A percentile compares a stretch with the other conserved stretches of the same genome.
Conservation (phyloP, 306 rosid genomes). For the Ormosia emarginata region DNA sequence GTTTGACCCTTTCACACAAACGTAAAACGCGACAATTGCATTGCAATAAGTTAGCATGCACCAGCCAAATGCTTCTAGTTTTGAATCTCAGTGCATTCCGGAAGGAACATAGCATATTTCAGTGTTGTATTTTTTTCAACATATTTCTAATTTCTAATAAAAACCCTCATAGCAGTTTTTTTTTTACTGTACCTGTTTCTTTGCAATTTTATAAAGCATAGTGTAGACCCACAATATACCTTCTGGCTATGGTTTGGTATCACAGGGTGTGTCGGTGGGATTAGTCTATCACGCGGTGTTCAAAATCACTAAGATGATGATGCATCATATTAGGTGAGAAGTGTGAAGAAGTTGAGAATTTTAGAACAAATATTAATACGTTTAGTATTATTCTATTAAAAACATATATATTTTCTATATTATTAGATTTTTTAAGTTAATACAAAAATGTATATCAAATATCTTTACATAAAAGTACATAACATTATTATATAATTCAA, state of each 20-base stretch:
- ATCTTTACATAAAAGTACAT: background rate
- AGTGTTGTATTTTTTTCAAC: background rate
- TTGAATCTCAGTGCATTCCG: background rate
- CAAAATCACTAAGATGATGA: background rate
- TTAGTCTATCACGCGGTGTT: constrained; percentile 24
- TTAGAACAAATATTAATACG: background rate
- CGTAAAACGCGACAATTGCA: constrained; percentile 13
- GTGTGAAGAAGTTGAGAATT: background rate
- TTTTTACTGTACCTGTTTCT: background rate
- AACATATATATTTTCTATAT: too few relatives aligned
- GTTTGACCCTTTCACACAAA: constrained; percentile 16
- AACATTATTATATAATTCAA: background rate
- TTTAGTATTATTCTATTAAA: too few relatives aligned
- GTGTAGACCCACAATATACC: constrained; percentile 29
- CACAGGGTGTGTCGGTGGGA: constrained; percentile 45
- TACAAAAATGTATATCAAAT: background rate
- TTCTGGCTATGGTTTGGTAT: constrained; percentile 25
- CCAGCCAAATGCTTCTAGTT: constrained; percentile 14
- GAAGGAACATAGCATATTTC: constrained; percentile 17
- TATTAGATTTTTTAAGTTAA: background rate
- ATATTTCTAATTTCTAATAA: background rate
- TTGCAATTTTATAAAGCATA: background rate
- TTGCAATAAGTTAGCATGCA: background rate
- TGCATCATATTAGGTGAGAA: background rate
- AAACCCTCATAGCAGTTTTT: background rate